Evolutionary conservation across 345 rosid species (phyloP), one percentile per base, ranked within the genome.

Genomic region (Mercurialis annua): DNA sequence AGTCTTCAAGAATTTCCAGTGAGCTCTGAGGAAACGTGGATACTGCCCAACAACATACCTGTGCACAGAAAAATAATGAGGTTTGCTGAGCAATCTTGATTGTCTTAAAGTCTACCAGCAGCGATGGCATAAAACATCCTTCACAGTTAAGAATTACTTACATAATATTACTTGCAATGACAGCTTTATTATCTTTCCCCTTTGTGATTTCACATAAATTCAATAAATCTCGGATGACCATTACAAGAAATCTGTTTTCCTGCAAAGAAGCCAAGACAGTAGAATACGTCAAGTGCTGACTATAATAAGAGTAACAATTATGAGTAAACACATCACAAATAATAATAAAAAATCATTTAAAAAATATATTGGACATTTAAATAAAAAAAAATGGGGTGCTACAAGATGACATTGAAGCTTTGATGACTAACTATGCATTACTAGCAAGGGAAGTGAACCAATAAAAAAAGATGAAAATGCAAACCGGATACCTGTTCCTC

Each of bases 41-140:
- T 92, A 95, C 78, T 95, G 99, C 23, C 99, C 99, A 67, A 95
- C 99, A 50, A 95, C 99, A 81, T 95, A 95, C 99, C 99, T 95
- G 82, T 52, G 66, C 65, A 70, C 65, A 73, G 4, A 75, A 73
- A 46, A 10, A 16, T 30, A 43, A 46, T 43, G n/a, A 43, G 38
- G 18, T 12, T n/a, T 16, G 12, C 34, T 18, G 18, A 57, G 7
- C 44, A 57, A 43, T 61, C 29, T 44, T 61, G 7, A 30, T 10
- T 8, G n/a, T n/a, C n/a, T n/a, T n/a, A n/a, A n/a, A n/a, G n/a
- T n/a, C n/a, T n/a, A n/a, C n/a, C n/a, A n/a, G n/a, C n/a, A n/a
- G n/a, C n/a, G n/a, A n/a, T n/a, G n/a, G n/a, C n/a, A n/a, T n/a
- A n/a, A n/a, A 38, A 48, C 38, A 56, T 18, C 10, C 20, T 69